Conservation (phyloP, 1,284 basidiomycete species). For the Thelephora terrestris region DNA sequence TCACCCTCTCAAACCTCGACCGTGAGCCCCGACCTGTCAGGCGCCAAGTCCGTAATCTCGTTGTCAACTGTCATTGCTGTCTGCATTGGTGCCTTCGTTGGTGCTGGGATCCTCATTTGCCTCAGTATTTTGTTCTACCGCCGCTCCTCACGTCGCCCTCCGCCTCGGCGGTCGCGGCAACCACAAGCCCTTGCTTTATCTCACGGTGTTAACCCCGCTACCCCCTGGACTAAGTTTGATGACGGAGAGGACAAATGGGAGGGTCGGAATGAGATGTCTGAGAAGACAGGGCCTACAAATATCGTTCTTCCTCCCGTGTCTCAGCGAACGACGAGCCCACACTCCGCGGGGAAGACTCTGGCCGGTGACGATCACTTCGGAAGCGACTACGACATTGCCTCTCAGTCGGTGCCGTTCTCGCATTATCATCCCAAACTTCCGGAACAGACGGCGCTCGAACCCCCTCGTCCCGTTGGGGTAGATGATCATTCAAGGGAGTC, state of each 20-base stretch:
- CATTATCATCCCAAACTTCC: constrained; percentile 46
- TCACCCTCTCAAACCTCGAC: not conserved
- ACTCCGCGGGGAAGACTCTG: constrained; percentile 29
- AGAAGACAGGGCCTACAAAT: constrained; percentile 17
- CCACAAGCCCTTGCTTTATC: too few relatives aligned
- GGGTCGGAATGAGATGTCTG: constrained; percentile 9
- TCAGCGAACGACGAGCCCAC: constrained; percentile 28
- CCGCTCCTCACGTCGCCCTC: constrained; percentile 13
- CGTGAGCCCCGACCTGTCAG: not conserved
- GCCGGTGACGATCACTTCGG: constrained; percentile 24
- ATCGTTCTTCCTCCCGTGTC: constrained; percentile 35
- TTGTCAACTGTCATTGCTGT: constrained; percentile 24
- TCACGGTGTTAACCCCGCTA: not conserved
- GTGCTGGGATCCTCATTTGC: constrained; percentile 18
- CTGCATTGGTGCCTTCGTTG: constrained; percentile 23
- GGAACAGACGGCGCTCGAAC: constrained; percentile 32
- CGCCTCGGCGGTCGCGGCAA: constrained; percentile 9
- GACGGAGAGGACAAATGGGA: constrained; percentile 16
- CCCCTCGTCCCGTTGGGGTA: constrained; percentile 34
- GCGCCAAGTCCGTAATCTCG: constrained; percentile 13
- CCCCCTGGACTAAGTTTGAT: constrained; percentile 15
- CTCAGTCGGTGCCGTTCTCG: constrained; percentile 24
- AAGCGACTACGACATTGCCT: constrained; percentile 21
- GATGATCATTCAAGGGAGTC: constrained; percentile 31
- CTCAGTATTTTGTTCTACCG: constrained; percentile 20